Evolutionary conservation across 306 rosid species (phyloP), one percentile per base, ranked within the genome.

Genomic region (Corylus avellana): DNA sequence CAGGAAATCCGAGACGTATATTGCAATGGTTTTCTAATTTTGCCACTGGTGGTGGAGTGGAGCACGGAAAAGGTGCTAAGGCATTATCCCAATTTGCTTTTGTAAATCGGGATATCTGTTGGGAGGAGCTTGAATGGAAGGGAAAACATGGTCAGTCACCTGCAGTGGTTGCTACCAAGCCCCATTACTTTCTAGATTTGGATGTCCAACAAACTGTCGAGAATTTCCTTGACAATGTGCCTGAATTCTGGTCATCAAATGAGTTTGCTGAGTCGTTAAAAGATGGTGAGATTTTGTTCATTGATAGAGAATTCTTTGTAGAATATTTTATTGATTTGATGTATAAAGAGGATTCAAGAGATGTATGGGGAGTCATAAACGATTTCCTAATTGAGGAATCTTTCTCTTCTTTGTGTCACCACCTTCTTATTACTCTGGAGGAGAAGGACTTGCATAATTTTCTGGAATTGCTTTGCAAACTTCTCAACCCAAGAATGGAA

Each of bases 61-160:
- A 89, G 76, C 95, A 85, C 72, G 89, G 93, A 72, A 89, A 86
- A 81, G 95, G 98, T 73, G 91, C 88, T 44, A 92, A 84, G 83
- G 97, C 95, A 0, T 79, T 94, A 74, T 83, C 97, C 14, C 93
- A 92, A 70, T 94, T 92, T 85, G 90, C 97, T 67, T 94, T 94
- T 77, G 85, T 82, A 74, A 79, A 92, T 87, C 87, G 97, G 79
- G 96, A 94, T 86, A 90, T 87, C 72, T 92, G 95, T 83, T 94
- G 98, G 97, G 97, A 92, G 83, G 98, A 94, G 86, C 90, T 92
- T 70, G 97, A 92, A 92, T 91, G 97, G 98, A 91, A 90, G 79
- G 98, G 98, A 77, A 92, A 90, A 79, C 98, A 94, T 82, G 98
- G 98, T 79, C 98, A 92, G 70, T 92, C 98, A 20, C 98, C 97